A percentile compares a stretch with the other conserved stretches of the same genome.
Conservation (phyloP, 1,284 basidiomycete species). For the Trametes polyzona region DNA sequence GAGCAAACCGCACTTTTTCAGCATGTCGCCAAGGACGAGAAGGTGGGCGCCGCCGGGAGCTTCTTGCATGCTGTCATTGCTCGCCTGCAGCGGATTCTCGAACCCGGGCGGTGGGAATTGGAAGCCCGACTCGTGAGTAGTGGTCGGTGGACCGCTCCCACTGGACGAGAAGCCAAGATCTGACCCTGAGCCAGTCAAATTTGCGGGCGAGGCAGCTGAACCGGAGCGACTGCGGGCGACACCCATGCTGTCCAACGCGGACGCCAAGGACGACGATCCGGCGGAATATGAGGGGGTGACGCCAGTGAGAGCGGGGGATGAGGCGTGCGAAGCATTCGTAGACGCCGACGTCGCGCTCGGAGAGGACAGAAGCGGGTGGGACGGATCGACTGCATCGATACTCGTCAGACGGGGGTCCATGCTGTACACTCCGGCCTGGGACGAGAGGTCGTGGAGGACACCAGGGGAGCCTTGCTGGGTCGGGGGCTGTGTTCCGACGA, state of each 20-base stretch:
- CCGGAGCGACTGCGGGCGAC: slow-evolving; percentile 40
- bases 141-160: slow-evolving; percentile 36
- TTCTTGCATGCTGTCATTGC: slow-evolving; percentile 37
- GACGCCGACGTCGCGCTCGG: slow-evolving; percentile 46
- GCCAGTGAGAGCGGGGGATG: slow-evolving; percentile 46
- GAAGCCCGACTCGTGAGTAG: slow-evolving; percentile 36
- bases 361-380: slow-evolving; percentile 40
- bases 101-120: slow-evolving; percentile 35
- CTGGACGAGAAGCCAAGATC: slow-evolving; percentile 38
- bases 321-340: slow-evolving; percentile 42
- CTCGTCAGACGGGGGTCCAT: slow-evolving; percentile 30
- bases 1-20: slow-evolving; percentile 40
- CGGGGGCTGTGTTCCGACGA: slow-evolving; percentile 29
- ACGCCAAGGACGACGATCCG: slow-evolving; percentile 39
- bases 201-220: slow-evolving; percentile 41
- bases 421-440: slow-evolving; percentile 34
- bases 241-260: slow-evolving; percentile 37
- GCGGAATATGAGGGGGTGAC: slow-evolving; percentile 37
- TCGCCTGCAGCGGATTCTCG: slow-evolving; percentile 27
- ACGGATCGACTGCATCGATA: slow-evolving; percentile 33
- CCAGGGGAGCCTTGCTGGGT: slow-evolving; percentile 34
- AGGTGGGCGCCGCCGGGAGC: slow-evolving; percentile 40
- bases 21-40: slow-evolving; percentile 43
- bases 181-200: slow-evolving; percentile 33
- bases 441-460: slow-evolving; percentile 45